Evolutionary conservation across 2,329 filamentous ascomycete genomes (phyloP).

Genomic region (Thielaviopsis punctulata): DNA sequence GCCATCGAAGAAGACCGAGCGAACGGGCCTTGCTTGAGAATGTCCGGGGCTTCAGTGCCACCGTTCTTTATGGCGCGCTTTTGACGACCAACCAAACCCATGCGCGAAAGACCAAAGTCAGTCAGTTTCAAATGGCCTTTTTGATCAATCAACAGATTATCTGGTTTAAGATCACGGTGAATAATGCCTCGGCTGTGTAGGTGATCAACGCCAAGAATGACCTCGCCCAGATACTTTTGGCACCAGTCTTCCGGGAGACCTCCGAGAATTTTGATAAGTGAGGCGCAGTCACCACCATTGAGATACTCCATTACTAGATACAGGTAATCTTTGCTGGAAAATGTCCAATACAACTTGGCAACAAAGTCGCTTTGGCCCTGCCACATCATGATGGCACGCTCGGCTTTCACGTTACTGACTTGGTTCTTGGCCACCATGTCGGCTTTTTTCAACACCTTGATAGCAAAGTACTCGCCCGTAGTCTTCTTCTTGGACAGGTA

Average conservation of each 20-base stretch:
- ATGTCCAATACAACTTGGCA: slow-evolving; percentile 98
- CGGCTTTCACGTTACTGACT: slow-evolving; percentile 96
- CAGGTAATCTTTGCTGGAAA: slow-evolving; percentile 96
- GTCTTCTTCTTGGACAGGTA: slow-evolving; percentile 98
- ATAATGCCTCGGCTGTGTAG: slow-evolving; percentile 88
- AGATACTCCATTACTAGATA: slow-evolving; percentile 99
- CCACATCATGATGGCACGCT: slow-evolving; percentile 99
- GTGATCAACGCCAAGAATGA: slow-evolving; percentile 92
- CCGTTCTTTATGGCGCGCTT: slow-evolving; percentile 74
- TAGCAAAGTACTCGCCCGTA: slow-evolving; percentile 94
- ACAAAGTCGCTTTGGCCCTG: slow-evolving; percentile 98
- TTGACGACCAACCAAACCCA: slow-evolving; percentile 92
- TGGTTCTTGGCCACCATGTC: slow-evolving; percentile 99
- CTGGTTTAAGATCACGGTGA: slow-evolving; percentile 89
- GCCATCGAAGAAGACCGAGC: slow-evolving; percentile 67
- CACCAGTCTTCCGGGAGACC: slow-evolving; percentile 93
- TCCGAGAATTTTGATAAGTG: slow-evolving; percentile 83
- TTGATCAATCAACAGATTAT: slow-evolving; percentile 92
- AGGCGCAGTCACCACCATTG: slow-evolving; percentile 93
- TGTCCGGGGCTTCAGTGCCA: slow-evolving; percentile 71
- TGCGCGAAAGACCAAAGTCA: slow-evolving; percentile 90
- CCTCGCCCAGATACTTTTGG: slow-evolving; percentile 91
- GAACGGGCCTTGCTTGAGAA: slow-evolving; percentile 85
- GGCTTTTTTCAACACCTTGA: slow-evolving; percentile 97
- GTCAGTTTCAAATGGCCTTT: slow-evolving; percentile 94